Evolutionary conservation across 768 basidiomycete species (phyloP), one percentile per base, ranked within the genome.

Genomic region (Termitomyces sp.): DNA sequence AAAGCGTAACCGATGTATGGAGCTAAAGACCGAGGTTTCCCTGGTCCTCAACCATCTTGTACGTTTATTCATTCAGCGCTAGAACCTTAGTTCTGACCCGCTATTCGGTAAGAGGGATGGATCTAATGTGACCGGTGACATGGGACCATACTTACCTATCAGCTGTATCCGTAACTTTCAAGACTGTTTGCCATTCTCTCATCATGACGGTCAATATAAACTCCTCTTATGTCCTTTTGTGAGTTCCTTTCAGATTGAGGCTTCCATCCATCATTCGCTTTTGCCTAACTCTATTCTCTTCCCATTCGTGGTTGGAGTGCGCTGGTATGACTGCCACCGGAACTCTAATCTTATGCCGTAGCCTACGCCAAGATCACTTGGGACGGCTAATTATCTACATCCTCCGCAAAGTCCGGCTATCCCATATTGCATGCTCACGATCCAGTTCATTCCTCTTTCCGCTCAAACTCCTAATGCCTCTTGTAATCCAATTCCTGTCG

Each of bases 11-110:
- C 3, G 77, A 78, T 60, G 60, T 76, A 6, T 77, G 75, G 73
- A 5, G 64, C 76, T 6, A 68, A 75, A 50, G 66, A 73, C 1
- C 70, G 77, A 10, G 76, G 76, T 15, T 63, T 76, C n/a, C 52
- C 52, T 5, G 45, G 15, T 82, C 80, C 61, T 76, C 76, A 6
- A 77, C 76, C 1, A 69, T 80, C 1, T 82, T 82, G 70, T 75
- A 48, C 41, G 72, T 63, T 18, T 5, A n/a, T n/a, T n/a, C n/a
- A n/a, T n/a, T n/a, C n/a, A n/a, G n/a, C n/a, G n/a, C n/a, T n/a
- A n/a, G n/a, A n/a, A n/a, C n/a, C n/a, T n/a, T n/a, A n/a, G n/a
- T n/a, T n/a, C n/a, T n/a, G n/a, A n/a, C n/a, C n/a, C n/a, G n/a
- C n/a, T n/a, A n/a, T n/a, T n/a, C n/a, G n/a, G n/a, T n/a, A n/a